Percentiles rank a stretch among this genome's conserved stretches.
Conservation (phyloP, 345 rosid species). For the Populus euphratica region DNA sequence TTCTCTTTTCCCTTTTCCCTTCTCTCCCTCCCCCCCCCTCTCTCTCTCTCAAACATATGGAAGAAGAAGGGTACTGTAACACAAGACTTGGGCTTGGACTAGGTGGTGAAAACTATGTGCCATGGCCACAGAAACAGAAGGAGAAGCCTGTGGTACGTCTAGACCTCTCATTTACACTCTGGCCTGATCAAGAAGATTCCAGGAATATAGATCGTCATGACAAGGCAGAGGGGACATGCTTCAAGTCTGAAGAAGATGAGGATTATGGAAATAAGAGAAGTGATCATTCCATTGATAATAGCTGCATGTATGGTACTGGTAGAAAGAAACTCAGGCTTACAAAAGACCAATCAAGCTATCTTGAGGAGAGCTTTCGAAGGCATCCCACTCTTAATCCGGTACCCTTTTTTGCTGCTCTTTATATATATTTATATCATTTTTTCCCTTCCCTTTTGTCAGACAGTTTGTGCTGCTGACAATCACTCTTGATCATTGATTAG, state of each 20-base stretch:
- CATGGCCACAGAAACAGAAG: background rate
- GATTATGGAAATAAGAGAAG: slow-evolving; percentile 32
- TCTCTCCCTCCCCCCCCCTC: background rate
- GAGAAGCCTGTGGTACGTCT: slow-evolving; percentile 11
- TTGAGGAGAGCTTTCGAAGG: slow-evolving; percentile 41
- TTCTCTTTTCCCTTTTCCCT: background rate
- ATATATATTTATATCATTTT: background rate
- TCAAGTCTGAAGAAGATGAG: slow-evolving; percentile 43
- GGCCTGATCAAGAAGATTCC: slow-evolving; percentile 12
- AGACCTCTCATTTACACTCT: slow-evolving; percentile 30
- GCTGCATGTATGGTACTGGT: slow-evolving; percentile 44
- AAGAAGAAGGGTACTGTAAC: slow-evolving; percentile 21
- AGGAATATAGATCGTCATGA: slow-evolving; percentile 49
- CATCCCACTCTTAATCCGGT: slow-evolving; percentile 43
- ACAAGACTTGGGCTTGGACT: slow-evolving; percentile 33
- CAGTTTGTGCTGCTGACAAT: background rate
- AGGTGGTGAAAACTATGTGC: background rate
- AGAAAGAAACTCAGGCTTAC: slow-evolving; percentile 47
- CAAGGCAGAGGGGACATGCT: slow-evolving; percentile 49
- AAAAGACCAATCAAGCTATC: slow-evolving; percentile 37
- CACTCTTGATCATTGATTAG: background rate
- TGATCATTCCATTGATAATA: slow-evolving; percentile 15
- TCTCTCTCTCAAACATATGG: slow-evolving; percentile 3
- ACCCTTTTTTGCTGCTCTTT: background rate
- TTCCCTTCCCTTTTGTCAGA: background rate